A percentile compares a stretch with the other conserved stretches of the same genome.
phyloP scores from a whole-genome alignment of 2,329 filamentous ascomycete genomes.

The Pestalotiopsis sp. region DNA sequence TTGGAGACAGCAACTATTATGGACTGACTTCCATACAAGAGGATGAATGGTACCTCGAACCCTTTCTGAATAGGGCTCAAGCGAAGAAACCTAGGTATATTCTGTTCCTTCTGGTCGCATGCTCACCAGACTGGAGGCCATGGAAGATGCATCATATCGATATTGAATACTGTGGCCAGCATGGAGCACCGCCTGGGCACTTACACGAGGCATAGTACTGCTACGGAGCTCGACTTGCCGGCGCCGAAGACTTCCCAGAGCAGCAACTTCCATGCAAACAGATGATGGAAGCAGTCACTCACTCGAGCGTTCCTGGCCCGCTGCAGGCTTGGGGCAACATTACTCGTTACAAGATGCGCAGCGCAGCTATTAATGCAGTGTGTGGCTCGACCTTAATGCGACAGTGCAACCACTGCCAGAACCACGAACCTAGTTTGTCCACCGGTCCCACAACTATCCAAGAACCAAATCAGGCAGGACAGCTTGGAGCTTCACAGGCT shows the following conservation, averaged over 20 bases:
- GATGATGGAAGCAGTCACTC: neutral
- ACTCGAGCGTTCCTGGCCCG: neutral
- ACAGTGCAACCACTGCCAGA: neutral
- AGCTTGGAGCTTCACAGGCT: neutral
- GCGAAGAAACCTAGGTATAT: too few species aligned
- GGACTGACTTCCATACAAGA: too few species aligned
- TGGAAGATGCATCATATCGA: too few species aligned
- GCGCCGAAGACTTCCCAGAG: neutral
- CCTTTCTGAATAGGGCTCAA: too few species aligned
- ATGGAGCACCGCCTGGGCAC: too few species aligned
- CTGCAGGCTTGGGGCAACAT: neutral
- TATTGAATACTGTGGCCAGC: too few species aligned
- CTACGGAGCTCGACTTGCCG: neutral
- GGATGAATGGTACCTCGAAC: too few species aligned
- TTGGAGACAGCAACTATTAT: too few species aligned
- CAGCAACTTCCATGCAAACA: neutral
- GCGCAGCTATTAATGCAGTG: neutral
- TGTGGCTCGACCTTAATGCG: neutral
- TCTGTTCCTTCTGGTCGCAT: too few species aligned
- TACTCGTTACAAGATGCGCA: neutral
- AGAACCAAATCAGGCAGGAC: conserved; percentile 3
- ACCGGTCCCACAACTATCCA: conserved; percentile 4
- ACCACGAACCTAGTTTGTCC: neutral
- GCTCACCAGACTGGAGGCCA: too few species aligned
- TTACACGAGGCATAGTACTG: neutral